Evolutionary conservation across 805 yeast genomes (phyloP), one percentile per base, ranked within the genome.

Genomic region (Isabelozyma rhagii): DNA sequence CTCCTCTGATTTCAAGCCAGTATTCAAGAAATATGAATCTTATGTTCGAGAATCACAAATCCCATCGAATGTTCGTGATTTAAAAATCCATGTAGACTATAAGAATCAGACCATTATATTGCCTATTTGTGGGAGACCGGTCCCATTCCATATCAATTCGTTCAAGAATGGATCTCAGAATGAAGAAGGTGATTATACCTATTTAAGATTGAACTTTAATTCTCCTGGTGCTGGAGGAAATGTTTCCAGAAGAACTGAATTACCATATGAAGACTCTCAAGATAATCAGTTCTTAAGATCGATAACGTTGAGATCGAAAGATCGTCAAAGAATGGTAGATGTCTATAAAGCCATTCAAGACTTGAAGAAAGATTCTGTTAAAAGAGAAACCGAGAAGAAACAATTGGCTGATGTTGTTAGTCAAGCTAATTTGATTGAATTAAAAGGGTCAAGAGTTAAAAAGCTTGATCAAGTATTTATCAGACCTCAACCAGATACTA

Each of bases 401-500:
- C 96, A 87, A 59, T 75, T 91, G 74, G 97, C 94, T 4, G 99
- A 94, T 64, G 97, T 93, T 47, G 93, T 93, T 29, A 85, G 88
- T 44, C 99, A 93, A 72, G 98, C 92, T 47, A 89, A 81, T 57
- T 78, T 93, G 59, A 72, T 90, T 51, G 97, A 92, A 68, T 80
- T 86, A 50, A 84, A 83, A 64, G 87, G 89, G 9, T 87, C 92
- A 43, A 82, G 98, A 59, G 89, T 96, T 38, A 84, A 84, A 69
- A 84, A 93, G 64, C 74, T 94, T 55, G 98, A 93, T 55, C 85
- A 86, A 52, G 92, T 94, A 1, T 90, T 85, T 64, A 87, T 92
- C 45, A 85, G 98, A 66, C 99, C 99, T 39, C 89, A 92, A 44
- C 97, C 97, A 0, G 99, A 93, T 66, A 87, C 97, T n/a, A 93